Evolutionary conservation across 805 yeast species (phyloP).

Genomic region (Hanseniaspora valbyensis): DNA sequence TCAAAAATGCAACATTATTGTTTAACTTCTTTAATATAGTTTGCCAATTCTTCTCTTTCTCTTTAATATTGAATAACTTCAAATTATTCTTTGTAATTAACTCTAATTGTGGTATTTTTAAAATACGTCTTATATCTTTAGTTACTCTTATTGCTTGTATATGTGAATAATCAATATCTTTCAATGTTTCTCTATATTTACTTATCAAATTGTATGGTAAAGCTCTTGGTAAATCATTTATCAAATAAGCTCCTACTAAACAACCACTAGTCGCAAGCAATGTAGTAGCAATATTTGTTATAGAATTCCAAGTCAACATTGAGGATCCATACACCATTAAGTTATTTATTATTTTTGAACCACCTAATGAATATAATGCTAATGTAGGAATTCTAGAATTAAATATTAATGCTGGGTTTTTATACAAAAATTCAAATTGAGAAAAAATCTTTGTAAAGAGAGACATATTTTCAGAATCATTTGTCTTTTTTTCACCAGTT

Average conservation of each 20-base stretch:
- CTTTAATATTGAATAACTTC: constrained; percentile 19
- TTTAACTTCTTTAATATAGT: constrained; percentile 18
- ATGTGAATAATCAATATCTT: constrained; percentile 65
- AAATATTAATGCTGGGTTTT: constrained; percentile 27
- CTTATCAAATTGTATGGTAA: constrained; percentile 71
- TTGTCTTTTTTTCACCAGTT: not conserved
- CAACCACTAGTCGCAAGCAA: constrained; percentile 39
- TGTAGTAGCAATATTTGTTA: constrained; percentile 46
- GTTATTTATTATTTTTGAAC: constrained; percentile 32
- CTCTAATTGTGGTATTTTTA: constrained; percentile 72
- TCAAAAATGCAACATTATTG: constrained; percentile 22
- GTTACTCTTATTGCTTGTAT: constrained; percentile 66
- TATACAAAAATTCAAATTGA: not conserved
- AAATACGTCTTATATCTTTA: constrained; percentile 69
- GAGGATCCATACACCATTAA: constrained; percentile 31
- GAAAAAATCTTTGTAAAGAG: not conserved
- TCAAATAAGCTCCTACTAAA: constrained; percentile 48
- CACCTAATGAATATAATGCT: constrained; percentile 31
- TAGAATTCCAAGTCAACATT: constrained; percentile 28
- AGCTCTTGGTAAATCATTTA: constrained; percentile 79
- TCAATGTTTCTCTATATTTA: constrained; percentile 54
- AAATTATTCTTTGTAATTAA: constrained; percentile 38
- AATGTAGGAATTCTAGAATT: constrained; percentile 29
- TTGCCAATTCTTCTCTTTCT: constrained; percentile 26
- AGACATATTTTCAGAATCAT: not conserved